A percentile compares a stretch with the other conserved stretches of the same genome.
Evolutionary conservation across 2,329 filamentous ascomycete genomes (phyloP).

Genomic region (Talaromyces sp.): DNA sequence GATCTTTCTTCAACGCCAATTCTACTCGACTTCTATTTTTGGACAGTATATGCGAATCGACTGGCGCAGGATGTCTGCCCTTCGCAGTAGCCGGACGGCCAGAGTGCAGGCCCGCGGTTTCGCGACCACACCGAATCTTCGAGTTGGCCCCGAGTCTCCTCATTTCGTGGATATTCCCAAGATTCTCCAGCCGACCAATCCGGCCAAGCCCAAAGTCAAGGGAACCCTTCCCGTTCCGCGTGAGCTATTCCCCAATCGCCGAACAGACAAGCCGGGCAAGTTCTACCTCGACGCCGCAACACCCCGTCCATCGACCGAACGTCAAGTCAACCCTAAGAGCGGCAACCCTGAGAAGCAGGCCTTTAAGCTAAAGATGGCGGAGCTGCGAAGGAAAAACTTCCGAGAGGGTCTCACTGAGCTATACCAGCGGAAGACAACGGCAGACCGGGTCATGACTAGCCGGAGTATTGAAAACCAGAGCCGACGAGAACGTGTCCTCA

Average conservation of each 20-base stretch:
- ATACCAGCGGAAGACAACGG: conserved; percentile 63
- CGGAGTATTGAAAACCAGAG: conserved; percentile 54
- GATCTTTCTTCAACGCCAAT: not conserved
- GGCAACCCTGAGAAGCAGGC: conserved; percentile 54
- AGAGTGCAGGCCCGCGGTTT: conserved; percentile 44
- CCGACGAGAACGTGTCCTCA: conserved; percentile 55
- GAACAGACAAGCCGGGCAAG: conserved; percentile 62
- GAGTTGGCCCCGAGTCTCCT: conserved; percentile 74
- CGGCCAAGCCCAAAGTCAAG: conserved; percentile 59
- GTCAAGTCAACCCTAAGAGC: conserved; percentile 37
- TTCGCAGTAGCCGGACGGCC: conserved; percentile 40
- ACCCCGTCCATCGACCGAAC: conserved; percentile 51
- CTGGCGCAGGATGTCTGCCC: conserved; percentile 37
- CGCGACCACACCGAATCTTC: conserved; percentile 38
- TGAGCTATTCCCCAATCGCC: conserved; percentile 69
- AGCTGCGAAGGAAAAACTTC: conserved; percentile 70
- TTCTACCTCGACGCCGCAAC: conserved; percentile 65
- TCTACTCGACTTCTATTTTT: not conserved
- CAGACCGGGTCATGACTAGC: conserved; percentile 38
- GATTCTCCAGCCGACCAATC: conserved; percentile 69
- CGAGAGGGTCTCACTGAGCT: conserved; percentile 71
- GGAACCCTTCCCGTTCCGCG: conserved; percentile 83
- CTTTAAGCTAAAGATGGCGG: conserved; percentile 76
- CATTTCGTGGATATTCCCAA: conserved; percentile 81
- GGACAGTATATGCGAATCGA: not conserved